Percentiles rank a stretch among this genome's conserved stretches.
Conservation (phyloP, 208 protist genomes). For the Crithidia acanthocephali region DNA sequence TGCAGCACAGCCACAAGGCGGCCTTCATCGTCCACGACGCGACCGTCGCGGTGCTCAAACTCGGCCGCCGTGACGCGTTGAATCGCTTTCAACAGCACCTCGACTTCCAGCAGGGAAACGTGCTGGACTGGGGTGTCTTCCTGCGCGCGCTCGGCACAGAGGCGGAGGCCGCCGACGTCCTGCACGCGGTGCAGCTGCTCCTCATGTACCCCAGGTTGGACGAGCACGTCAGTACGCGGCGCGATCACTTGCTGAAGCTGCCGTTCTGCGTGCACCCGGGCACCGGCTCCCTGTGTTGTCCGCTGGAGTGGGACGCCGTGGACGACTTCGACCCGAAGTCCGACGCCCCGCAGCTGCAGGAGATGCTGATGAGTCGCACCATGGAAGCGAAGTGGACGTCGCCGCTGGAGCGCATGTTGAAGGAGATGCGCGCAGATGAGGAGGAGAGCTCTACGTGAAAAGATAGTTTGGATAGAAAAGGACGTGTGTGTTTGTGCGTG, state of each 20-base stretch:
- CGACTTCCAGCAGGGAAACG: slow-evolving; percentile 57
- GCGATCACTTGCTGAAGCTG: slow-evolving; percentile 98
- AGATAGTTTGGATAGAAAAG: too few relatives aligned
- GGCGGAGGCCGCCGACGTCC: slow-evolving; percentile 51
- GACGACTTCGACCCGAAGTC: slow-evolving; percentile 64
- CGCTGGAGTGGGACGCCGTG: slow-evolving; percentile 77
- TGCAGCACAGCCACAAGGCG: slow-evolving; percentile 52
- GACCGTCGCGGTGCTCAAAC: slow-evolving; percentile 70
- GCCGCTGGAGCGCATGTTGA: slow-evolving; percentile 69
- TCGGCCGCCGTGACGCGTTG: slow-evolving; percentile 64
- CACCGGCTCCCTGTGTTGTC: slow-evolving; percentile 88
- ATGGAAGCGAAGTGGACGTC: slow-evolving; percentile 71
- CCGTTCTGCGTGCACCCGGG: slow-evolving; percentile 98
- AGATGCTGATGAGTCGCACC: slow-evolving; percentile 65
- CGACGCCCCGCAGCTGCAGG: slow-evolving; percentile 74
- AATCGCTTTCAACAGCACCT: slow-evolving; percentile 62
- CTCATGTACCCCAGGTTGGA: slow-evolving; percentile 97
- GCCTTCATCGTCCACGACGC: slow-evolving; percentile 76
- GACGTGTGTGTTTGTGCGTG: too few relatives aligned
- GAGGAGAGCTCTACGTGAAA: slow-evolving; percentile 36
- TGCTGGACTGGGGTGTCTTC: slow-evolving; percentile 65
- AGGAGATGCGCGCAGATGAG: slow-evolving; percentile 64
- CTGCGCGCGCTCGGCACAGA: slow-evolving; percentile 50
- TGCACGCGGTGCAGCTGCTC: slow-evolving; percentile 69
- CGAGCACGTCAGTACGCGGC: slow-evolving; percentile 95